phyloP scores from a whole-genome alignment of 129 eudicot genomes.

The Ambrosia trifida region DNA sequence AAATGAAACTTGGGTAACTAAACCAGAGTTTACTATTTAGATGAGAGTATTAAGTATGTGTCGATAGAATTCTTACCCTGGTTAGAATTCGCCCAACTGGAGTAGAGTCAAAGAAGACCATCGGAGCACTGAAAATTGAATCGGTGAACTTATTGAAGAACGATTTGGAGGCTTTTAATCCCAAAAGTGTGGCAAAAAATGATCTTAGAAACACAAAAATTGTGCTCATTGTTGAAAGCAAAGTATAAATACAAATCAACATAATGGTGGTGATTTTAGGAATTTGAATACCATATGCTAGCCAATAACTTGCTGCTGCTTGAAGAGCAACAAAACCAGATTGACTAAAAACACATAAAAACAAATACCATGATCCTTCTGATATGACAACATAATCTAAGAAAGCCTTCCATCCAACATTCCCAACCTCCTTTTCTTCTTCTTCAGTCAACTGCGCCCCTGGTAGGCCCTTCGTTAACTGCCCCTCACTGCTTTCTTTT shows the following conservation, averaged over 20 bases:
- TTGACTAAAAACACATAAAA: constrained; percentile 32
- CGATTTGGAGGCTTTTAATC: constrained; percentile 62
- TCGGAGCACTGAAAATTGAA: constrained; percentile 60
- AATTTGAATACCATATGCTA: constrained; percentile 54
- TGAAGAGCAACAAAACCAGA: constrained; percentile 50
- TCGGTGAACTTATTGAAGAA: constrained; percentile 49
- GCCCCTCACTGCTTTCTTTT: constrained; percentile 43
- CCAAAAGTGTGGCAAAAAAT: constrained; percentile 48
- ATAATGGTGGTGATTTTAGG: constrained; percentile 42
- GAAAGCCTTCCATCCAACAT: constrained; percentile 59
- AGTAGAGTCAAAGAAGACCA: constrained; percentile 79
- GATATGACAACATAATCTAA: constrained; percentile 54
- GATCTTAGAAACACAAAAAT: constrained; percentile 52
- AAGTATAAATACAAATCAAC: constrained; percentile 46
- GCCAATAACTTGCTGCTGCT: constrained; percentile 73
- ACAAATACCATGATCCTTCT: constrained; percentile 33
- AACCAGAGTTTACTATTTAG: background rate
- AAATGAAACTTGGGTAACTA: background rate
- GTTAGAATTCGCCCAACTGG: constrained; percentile 75
- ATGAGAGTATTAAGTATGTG: background rate
- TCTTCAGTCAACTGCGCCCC: constrained; percentile 66
- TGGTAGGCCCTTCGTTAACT: constrained; percentile 25
- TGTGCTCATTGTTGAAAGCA: constrained; percentile 44
- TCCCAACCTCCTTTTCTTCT: constrained; percentile 58
- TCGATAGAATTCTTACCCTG: constrained; percentile 42